phyloP scores from a whole-genome alignment of 2,329 filamentous ascomycete genomes.

The Orbilia javanica region DNA sequence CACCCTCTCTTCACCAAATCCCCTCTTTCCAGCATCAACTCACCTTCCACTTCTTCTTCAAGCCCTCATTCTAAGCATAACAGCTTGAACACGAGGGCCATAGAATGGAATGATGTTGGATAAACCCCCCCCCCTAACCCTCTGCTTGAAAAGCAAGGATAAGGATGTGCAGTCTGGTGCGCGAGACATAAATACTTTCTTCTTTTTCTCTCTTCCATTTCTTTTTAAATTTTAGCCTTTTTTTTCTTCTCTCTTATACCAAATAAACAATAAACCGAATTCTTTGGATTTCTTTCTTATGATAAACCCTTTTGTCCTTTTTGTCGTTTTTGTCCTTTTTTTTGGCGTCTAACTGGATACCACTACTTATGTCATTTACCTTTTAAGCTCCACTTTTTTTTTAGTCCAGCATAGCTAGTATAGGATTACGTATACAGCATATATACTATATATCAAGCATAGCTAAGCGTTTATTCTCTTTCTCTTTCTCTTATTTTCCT shows the following conservation, averaged over 20 bases:
- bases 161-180: slow-evolving; percentile 25
- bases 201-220: background rate
- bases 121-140: background rate
- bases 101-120: slow-evolving; percentile 14
- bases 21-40: background rate
- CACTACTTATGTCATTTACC: background rate
- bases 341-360: background rate
- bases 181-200: slow-evolving; percentile 9
- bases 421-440: slow-evolving; percentile 5
- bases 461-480: background rate
- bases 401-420: background rate
- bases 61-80: background rate
- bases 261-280: background rate
- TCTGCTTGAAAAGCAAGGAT: background rate
- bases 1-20: background rate
- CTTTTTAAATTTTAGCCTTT: background rate
- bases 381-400: background rate
- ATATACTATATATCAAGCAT: slow-evolving; percentile 1
- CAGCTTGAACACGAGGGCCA: background rate
- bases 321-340: no score
- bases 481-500: background rate
- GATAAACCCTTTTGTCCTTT: background rate
- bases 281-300: background rate
- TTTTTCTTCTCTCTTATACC: background rate
- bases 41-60: background rate